Conservation (phyloP, 495 filamentous ascomycete genomes). For the Neurospora sp. region DNA sequence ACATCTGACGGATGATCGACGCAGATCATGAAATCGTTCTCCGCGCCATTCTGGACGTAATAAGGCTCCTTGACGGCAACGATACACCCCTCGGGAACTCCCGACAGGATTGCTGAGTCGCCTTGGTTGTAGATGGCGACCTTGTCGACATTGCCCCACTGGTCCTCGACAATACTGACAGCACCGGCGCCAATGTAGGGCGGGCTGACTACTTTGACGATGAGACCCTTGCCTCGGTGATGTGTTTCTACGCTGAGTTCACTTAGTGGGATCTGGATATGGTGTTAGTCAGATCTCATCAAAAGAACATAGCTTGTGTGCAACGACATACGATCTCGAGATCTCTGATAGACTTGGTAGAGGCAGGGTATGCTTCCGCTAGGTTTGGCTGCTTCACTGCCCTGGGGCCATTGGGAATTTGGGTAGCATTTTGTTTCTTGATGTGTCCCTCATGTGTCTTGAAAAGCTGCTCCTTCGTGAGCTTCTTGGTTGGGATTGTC, state of each 20-base stretch:
- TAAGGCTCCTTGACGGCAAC: conserved; percentile 45
- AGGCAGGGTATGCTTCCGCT: conserved; percentile 22
- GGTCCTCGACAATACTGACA: conserved; percentile 42
- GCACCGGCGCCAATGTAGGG: conserved; percentile 32
- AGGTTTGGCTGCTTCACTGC: conserved; percentile 26
- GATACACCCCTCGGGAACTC: conserved; percentile 22
- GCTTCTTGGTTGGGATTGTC: conserved; percentile 7
- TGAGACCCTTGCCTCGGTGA: conserved; percentile 35
- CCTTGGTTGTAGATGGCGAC: conserved; percentile 37
- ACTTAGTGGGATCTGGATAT: conserved; percentile 18
- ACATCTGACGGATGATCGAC: conserved; percentile 46
- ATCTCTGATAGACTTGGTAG: conserved; percentile 22
- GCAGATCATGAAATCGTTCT: conserved; percentile 35
- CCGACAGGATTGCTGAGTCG: conserved; percentile 27
- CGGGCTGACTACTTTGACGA: conserved; percentile 33
- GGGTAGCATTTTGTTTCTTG: conserved; percentile 17
- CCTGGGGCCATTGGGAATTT: conserved; percentile 12
- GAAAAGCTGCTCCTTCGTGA: conserved; percentile 19
- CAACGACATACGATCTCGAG: conserved; percentile 18
- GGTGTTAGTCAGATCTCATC: neutral
- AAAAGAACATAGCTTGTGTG: neutral
- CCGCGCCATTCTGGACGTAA: conserved; percentile 28
- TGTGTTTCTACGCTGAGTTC: conserved; percentile 39
- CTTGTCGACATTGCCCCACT: conserved; percentile 32
- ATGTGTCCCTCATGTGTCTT: conserved; percentile 23